A percentile compares a stretch with the other conserved stretches of the same genome.
These are phyloP conservation scores for Macroventuria anomochaeta DNA, from an alignment of 2,329 filamentous ascomycete species.

Conservation along the genomic window DNA sequence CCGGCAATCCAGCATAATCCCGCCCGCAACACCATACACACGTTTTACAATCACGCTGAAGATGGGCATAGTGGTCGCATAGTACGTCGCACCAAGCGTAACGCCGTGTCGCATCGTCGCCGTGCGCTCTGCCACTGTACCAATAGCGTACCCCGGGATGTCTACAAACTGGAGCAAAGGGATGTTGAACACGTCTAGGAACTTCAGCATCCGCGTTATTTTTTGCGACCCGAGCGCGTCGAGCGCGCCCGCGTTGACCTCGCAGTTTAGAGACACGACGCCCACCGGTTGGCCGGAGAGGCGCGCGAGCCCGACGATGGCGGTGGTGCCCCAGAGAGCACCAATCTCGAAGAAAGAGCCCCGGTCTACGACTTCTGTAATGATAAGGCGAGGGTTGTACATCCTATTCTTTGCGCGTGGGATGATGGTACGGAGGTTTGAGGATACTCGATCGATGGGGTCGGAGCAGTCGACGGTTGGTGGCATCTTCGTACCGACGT, in stretches of 20 bases:
- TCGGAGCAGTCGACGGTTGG: slow-evolving; percentile 58
- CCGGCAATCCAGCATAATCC: slow-evolving; percentile 68
- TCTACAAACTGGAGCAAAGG: slow-evolving; percentile 70
- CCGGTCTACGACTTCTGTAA: slow-evolving; percentile 62
- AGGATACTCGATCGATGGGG: slow-evolving; percentile 57
- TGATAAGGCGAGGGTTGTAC: slow-evolving; percentile 66
- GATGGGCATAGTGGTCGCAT: slow-evolving; percentile 66
- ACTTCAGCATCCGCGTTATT: slow-evolving; percentile 65
- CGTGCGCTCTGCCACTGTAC: slow-evolving; percentile 66
- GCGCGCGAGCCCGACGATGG: slow-evolving; percentile 66
- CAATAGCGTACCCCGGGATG: slow-evolving; percentile 67
- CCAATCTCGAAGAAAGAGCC: slow-evolving; percentile 70
- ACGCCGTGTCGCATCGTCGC: slow-evolving; percentile 71
- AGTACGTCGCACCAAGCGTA: slow-evolving; percentile 66
- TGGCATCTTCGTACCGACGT: slow-evolving; percentile 62
- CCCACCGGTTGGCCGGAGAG: slow-evolving; percentile 64
- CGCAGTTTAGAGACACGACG: slow-evolving; percentile 66
- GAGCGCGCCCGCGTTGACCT: slow-evolving; percentile 65
- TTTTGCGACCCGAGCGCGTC: slow-evolving; percentile 68
- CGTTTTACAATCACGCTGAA: slow-evolving; percentile 68
- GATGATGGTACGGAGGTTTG: slow-evolving; percentile 62
- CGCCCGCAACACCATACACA: slow-evolving; percentile 69
- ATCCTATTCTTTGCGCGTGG: slow-evolving; percentile 64
- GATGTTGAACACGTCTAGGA: slow-evolving; percentile 70
- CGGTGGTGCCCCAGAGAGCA: slow-evolving; percentile 66